phyloP scores from a whole-genome alignment of 2,329 filamentous ascomycete species.

The Penicillium glabrum region DNA sequence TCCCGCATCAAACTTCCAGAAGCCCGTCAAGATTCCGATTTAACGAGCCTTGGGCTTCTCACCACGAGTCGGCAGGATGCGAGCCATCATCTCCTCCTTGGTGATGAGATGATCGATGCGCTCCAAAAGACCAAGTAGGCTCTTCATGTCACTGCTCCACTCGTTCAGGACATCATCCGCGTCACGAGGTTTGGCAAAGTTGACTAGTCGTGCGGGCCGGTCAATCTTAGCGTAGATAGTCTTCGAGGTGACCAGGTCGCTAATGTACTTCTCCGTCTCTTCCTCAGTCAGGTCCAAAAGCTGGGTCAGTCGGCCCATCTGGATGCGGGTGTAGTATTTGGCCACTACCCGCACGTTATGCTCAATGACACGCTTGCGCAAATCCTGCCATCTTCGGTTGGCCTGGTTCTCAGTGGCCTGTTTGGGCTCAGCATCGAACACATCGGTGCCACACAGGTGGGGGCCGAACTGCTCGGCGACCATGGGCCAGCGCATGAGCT shows the following conservation, averaged over 20 bases:
- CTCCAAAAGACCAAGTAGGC: conserved; percentile 77
- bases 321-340: conserved; percentile 98
- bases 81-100: conserved; percentile 99
- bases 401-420: conserved; percentile 75
- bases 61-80: conserved; percentile 68
- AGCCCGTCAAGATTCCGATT: conserved; percentile 3
- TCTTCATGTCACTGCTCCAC: conserved; percentile 99
- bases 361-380: conserved; percentile 97
- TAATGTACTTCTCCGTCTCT: conserved; percentile 99
- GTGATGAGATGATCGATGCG: conserved; percentile 97
- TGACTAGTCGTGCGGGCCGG: conserved; percentile 85
- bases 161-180: conserved; percentile 96
- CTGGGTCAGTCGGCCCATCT: conserved; percentile 84
- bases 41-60: conserved; percentile 41
- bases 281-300: conserved; percentile 90
- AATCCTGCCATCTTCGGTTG: conserved; percentile 83
- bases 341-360: conserved; percentile 97
- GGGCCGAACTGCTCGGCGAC: conserved; percentile 85
- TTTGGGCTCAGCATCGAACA: conserved; percentile 70
- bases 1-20: conserved; percentile 9
- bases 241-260: conserved; percentile 93
- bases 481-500: conserved; percentile 98
- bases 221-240: conserved; percentile 98
- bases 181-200: conserved; percentile 90
- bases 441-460: conserved; percentile 83